These are phyloP conservation scores for Biscutella laevigata DNA, from an alignment of 441 rosid genomes.

Conservation along the genomic window DNA sequence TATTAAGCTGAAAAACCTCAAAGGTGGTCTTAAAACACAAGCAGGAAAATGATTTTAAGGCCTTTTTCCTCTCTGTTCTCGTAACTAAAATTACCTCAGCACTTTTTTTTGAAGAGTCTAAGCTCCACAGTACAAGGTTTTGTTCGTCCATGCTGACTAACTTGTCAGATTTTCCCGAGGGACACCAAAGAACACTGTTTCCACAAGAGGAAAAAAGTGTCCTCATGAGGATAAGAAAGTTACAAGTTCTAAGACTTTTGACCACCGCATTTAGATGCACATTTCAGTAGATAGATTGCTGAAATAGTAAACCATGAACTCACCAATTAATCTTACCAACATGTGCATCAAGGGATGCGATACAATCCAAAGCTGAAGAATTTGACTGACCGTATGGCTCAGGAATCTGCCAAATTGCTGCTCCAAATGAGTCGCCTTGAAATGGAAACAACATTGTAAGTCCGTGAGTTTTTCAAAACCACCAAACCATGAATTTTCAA, in stretches of 20 bases:
- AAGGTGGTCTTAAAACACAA: neutral
- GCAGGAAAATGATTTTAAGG: neutral
- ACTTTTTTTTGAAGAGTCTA: slow-evolving; percentile 56
- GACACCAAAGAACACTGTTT: slow-evolving; percentile 76
- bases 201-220: neutral
- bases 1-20: neutral
- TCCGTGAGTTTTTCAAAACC: neutral
- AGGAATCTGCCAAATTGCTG: slow-evolving; percentile 90
- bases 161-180: slow-evolving; percentile 77
- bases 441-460: slow-evolving; percentile 17
- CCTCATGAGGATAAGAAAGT: neutral
- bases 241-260: neutral
- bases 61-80: neutral
- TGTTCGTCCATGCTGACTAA: slow-evolving; percentile 77
- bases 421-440: slow-evolving; percentile 71
- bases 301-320: slow-evolving; percentile 24
- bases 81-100: slow-evolving; percentile 48
- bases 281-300: neutral
- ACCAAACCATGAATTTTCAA: neutral
- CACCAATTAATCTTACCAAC: slow-evolving; percentile 73
- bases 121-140: slow-evolving; percentile 63
- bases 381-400: slow-evolving; percentile 80
- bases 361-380: slow-evolving; percentile 68
- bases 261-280: neutral
- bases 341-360: slow-evolving; percentile 76